phyloP scores from a whole-genome alignment of 208 protist species.

The Baffinella frigidus region DNA sequence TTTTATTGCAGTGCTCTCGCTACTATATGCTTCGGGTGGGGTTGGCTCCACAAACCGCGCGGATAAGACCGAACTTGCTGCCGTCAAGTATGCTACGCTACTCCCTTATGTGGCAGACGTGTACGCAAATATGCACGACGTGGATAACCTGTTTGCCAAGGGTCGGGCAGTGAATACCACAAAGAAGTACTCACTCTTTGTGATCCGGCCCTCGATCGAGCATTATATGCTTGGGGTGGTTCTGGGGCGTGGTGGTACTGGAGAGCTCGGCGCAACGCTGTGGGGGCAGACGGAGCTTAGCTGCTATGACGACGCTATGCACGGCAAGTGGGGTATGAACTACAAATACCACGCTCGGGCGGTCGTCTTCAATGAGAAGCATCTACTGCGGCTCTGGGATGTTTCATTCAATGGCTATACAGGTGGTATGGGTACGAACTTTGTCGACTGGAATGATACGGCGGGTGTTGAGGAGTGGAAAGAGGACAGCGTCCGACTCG shows the following conservation, averaged over 20 bases:
- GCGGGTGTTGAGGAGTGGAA: too few species aligned
- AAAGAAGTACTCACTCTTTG: too few species aligned
- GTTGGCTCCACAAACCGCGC: too few species aligned
- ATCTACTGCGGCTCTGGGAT: slow-evolving; percentile 8
- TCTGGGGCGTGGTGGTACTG: not conserved
- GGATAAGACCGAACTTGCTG: too few species aligned
- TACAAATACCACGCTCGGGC: slow-evolving; percentile 27
- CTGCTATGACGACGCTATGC: slow-evolving; percentile 26
- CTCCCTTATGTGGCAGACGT: too few species aligned
- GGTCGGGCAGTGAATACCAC: too few species aligned
- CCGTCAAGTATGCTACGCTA: too few species aligned
- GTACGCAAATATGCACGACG: too few species aligned
- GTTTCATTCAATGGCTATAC: not conserved
- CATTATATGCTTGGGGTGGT: slow-evolving; percentile 7
- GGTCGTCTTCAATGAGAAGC: slow-evolving; percentile 1
- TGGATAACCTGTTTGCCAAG: too few species aligned
- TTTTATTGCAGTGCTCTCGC: too few species aligned
- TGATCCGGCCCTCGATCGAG: slow-evolving; percentile 3
- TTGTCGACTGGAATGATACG: slow-evolving; percentile 5
- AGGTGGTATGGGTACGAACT: not conserved
- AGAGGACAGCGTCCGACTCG: too few species aligned
- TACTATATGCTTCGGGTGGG: too few species aligned
- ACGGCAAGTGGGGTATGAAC: slow-evolving; percentile 23
- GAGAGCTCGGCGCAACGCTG: slow-evolving; percentile 13
- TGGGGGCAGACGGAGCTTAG: slow-evolving; percentile 44